Conservation (phyloP, 2,329 filamentous ascomycete species). For the Ophiostoma ulmi region DNA sequence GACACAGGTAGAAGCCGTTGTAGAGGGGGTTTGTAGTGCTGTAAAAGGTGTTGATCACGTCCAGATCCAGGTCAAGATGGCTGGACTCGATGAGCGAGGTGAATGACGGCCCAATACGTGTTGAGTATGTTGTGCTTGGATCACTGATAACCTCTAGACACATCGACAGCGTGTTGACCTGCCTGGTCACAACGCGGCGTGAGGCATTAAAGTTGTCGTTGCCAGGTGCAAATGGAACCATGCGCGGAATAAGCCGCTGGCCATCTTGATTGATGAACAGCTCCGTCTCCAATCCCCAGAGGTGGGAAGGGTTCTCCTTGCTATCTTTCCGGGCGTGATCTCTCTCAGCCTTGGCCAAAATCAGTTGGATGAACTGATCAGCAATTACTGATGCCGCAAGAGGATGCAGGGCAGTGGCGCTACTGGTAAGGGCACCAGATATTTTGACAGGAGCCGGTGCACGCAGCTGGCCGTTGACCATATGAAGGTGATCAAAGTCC, state of each 20-base stretch:
- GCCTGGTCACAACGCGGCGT: slow-evolving; percentile 35
- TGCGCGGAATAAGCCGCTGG: slow-evolving; percentile 36
- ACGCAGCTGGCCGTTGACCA: background rate
- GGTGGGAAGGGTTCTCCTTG: slow-evolving; percentile 13
- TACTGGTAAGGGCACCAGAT: background rate
- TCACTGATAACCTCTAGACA: slow-evolving; percentile 31
- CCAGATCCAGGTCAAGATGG: background rate
- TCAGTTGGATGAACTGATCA: slow-evolving; percentile 30
- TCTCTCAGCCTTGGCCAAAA: slow-evolving; percentile 14
- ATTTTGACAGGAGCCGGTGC: background rate
- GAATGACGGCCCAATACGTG: too few relatives aligned
- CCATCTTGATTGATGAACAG: slow-evolving; percentile 36
- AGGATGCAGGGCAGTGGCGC: background rate
- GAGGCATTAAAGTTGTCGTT: slow-evolving; percentile 39
- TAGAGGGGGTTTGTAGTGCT: slow-evolving; percentile 35
- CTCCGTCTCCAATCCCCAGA: slow-evolving; percentile 38
- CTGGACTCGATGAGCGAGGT: background rate
- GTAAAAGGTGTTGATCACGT: slow-evolving; percentile 34
- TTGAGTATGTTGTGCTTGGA: background rate
- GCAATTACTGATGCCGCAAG: slow-evolving; percentile 23
- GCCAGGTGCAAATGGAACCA: slow-evolving; percentile 37
- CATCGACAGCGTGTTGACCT: slow-evolving; percentile 35
- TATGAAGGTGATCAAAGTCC: slow-evolving; percentile 30
- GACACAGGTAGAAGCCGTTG: slow-evolving; percentile 33
- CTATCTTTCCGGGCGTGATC: slow-evolving; percentile 12